These are phyloP conservation scores for Sodiomyces alkalinus DNA, from an alignment of 2,329 filamentous ascomycete genomes.

Conservation along the genomic window DNA sequence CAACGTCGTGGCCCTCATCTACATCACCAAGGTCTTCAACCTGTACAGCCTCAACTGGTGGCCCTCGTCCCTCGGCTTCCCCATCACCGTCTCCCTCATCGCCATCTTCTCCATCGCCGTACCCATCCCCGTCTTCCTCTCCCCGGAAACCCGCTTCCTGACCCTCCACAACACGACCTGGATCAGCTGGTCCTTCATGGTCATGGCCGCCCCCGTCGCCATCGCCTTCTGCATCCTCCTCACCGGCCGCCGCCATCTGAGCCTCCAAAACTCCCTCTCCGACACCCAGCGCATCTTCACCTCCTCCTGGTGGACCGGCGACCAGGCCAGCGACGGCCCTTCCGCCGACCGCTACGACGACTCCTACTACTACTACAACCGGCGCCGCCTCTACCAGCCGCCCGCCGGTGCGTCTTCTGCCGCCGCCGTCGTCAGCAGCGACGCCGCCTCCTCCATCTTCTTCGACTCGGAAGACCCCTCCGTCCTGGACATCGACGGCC, in stretches of 20 bases:
- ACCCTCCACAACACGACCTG: constrained; percentile 50
- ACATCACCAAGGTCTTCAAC: constrained; percentile 60
- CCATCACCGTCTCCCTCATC: constrained; percentile 46
- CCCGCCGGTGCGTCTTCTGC: constrained; percentile 21
- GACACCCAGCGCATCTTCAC: constrained; percentile 56
- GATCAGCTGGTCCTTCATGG: constrained; percentile 55
- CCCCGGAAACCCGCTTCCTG: constrained; percentile 34
- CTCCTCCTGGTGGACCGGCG: constrained; percentile 49
- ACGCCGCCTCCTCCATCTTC: too few relatives aligned
- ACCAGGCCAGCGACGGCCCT: constrained; percentile 21
- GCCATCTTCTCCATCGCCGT: constrained; percentile 42
- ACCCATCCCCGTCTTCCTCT: constrained; percentile 45
- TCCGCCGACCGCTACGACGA: too few relatives aligned
- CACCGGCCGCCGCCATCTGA: constrained; percentile 46
- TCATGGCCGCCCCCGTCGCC: constrained; percentile 54
- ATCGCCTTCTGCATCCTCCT: constrained; percentile 50
- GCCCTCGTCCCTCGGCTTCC: constrained; percentile 49
- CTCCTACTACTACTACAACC: too few relatives aligned
- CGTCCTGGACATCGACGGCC: constrained; percentile 8
- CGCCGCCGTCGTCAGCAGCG: constrained; percentile 7
- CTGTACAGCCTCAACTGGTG: constrained; percentile 59
- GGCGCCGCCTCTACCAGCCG: constrained; percentile 20
- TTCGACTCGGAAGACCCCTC: constrained; percentile 3
- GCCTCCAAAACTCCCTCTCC: constrained; percentile 43
- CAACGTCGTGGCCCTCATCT: constrained; percentile 50